A percentile compares a stretch with the other conserved stretches of the same genome.
Evolutionary conservation across 2,329 filamentous ascomycete genomes (phyloP).

Genomic region (Colletotrichum sp.): DNA sequence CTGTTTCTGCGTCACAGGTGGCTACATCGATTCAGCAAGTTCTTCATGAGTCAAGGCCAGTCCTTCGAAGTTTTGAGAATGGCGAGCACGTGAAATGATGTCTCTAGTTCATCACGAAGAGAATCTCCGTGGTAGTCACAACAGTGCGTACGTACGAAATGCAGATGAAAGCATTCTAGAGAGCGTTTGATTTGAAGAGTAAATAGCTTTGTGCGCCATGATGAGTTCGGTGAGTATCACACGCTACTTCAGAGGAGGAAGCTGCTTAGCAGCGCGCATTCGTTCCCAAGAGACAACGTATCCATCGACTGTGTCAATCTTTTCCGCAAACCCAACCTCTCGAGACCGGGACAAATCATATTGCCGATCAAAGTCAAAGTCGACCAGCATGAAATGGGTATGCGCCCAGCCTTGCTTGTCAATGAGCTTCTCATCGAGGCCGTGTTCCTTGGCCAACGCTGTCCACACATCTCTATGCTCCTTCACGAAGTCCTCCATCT

Average conservation of each 20-base stretch:
- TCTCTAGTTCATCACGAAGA: accelerated
- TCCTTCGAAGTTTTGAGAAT: not conserved
- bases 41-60: not conserved
- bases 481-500: slow-evolving; percentile 15
- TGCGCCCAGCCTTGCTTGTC: not conserved
- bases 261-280: slow-evolving; percentile 18
- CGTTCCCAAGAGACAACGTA: slow-evolving; percentile 16
- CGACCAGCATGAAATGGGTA: slow-evolving; percentile 17
- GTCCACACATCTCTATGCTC: slow-evolving; percentile 14
- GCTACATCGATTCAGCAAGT: not conserved
- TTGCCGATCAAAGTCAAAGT: slow-evolving; percentile 24
- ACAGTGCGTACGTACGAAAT: not conserved
- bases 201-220: accelerated
- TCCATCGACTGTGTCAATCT: slow-evolving; percentile 15
- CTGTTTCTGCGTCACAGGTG: not conserved
- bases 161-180: not conserved
- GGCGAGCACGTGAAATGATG: not conserved
- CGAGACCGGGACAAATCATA: slow-evolving; percentile 16
- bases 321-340: slow-evolving; percentile 20
- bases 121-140: not conserved
- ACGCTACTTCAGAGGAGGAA: slow-evolving; percentile 1
- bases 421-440: not conserved
- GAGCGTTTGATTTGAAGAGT: not conserved
- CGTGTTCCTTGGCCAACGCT: slow-evolving; percentile 2
- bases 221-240: accelerated